Base-by-base conservation (phyloP, 306 rosid species). In the Quercus ilex region DNA sequence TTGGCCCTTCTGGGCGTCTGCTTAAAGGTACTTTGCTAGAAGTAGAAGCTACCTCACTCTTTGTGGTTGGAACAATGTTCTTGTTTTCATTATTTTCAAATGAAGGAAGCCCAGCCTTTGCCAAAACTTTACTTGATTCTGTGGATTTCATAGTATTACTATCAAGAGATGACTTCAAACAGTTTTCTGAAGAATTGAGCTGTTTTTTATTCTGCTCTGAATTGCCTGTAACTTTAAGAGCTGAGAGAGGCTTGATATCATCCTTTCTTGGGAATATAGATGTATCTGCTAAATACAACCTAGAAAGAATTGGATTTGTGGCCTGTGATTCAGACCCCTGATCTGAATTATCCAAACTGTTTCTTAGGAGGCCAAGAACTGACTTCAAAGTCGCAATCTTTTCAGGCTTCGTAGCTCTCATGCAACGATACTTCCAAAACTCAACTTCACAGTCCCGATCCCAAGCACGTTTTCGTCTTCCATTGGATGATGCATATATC, bases 341-440 rank as follows among this genome's bases (percentile, higher is more conserved):
- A 52, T 77, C 93, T 78, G 82, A 75, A 77, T 74, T 76, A 87
- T 78, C 87, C 26, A 95, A 83, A 79, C 82, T 86, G 70, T 80
- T 82, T 79, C 91, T 88, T 31, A 95, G 89, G 81, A 93, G 93
- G 85, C 85, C 90, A 78, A 95, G 99, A 86, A 95, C 99, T 31
- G 99, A 95, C 87, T 93, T 91, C 78, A 95, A 86, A 77, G 98
- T 95, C 83, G 88, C 88, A 28, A 95, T 81, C 88, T 95, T 95
- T 85, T 93, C 99, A 55, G 99, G 98, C 82, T 87, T 92, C 20
- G 92, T 30, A 62, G 92, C 83, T 81, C 94, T 82, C 82, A 65
- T 73, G 90, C 99, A 91, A 41, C 98, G 96, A 82, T 91, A 88
- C 89, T 91, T 95, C 99, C 99, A 95, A 85, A 95, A 95, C 83